Base-by-base conservation (phyloP, 148 eudicot species). In the Rhododendron mucronatum region DNA sequence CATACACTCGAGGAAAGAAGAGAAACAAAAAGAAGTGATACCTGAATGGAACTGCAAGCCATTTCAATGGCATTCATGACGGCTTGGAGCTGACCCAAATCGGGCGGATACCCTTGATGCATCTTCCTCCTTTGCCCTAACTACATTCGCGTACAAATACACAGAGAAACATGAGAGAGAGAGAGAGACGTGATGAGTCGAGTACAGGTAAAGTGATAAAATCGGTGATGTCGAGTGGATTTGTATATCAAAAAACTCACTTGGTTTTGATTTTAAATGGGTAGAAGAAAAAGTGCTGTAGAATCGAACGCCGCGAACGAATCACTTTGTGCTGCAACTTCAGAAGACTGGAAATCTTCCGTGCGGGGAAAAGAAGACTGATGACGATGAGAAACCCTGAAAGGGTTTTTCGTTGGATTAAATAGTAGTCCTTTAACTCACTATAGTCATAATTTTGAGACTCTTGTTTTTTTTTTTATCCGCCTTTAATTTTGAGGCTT, bases 31-130 rank as follows among this genome's bases (percentile, higher is more conserved):
- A 23, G 53, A 14, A 21, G 39, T 0, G 79, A 80, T 59, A 94
- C 99, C 98, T 97, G 99, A 86, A 97, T 93, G 26, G 98, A 93
- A 90, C 87, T 87, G 91, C 99, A 97, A 89, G 99, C 98, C 39
- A 90, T 53, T 88, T 97, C 99, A 79, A 97, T 91, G 0, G 94
- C 77, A 35, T 87, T 94, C 99, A 97, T 97, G 82, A 94, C 87
- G 20, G 99, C 92, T 90, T 93, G 98, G 82, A 97, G 91, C 86
- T 93, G 96, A 80, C 89, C 92, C 86, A 95, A 88, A 89, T 95
- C 95, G 21, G 87, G 83, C 37, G 59, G 76, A 82, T 76, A 44
- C 78, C 82, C 88, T 78, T 88, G 90, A 57, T 87, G 57, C 91
- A 88, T 90, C 90, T 83, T 82, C 65, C 47, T 3, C 11, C 23